Percentiles rank a stretch among this genome's conserved stretches.
These are phyloP conservation scores for Fusarium bulbicola DNA, from an alignment of 2,329 filamentous ascomycete species.

Conservation along the genomic window DNA sequence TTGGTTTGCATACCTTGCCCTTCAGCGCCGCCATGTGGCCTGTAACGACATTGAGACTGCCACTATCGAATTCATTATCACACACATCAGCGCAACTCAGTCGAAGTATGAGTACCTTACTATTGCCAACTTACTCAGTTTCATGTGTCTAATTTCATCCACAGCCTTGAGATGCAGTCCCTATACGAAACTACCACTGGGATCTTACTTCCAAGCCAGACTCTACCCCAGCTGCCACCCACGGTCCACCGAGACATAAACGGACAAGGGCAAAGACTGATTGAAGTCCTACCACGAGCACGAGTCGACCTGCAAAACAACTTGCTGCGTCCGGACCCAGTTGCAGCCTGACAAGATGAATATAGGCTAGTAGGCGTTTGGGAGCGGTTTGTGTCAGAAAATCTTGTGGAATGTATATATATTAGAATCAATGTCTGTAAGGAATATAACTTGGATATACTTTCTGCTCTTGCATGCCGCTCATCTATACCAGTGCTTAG, in stretches of 20 bases:
- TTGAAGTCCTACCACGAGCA: not conserved
- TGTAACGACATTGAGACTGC: not conserved
- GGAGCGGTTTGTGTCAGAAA: not conserved
- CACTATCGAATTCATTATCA: not conserved
- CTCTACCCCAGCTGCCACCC: not conserved
- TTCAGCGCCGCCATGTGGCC: not conserved
- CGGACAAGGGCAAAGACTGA: not conserved
- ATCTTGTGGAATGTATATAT: not conserved
- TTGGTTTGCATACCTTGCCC: not conserved
- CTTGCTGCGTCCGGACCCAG: not conserved
- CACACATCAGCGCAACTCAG: not conserved
- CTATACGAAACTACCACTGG: too few relatives aligned
- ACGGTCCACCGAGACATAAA: too few relatives aligned
- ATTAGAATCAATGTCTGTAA: fast-evolving
- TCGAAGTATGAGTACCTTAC: not conserved
- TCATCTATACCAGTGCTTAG: not conserved
- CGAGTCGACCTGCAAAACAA: not conserved
- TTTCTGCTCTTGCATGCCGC: not conserved
- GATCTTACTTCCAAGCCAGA: not conserved
- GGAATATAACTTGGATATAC: not conserved
- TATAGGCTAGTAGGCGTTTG: fast-evolving
- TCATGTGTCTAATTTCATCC: not conserved
- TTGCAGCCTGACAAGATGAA: not conserved
- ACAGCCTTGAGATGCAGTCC: not conserved
- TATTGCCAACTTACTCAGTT: too few relatives aligned